Evolutionary conservation across 139 green algal species (phyloP), one percentile per base, ranked within the genome.

Genomic region (Coccomyxa sp.): DNA sequence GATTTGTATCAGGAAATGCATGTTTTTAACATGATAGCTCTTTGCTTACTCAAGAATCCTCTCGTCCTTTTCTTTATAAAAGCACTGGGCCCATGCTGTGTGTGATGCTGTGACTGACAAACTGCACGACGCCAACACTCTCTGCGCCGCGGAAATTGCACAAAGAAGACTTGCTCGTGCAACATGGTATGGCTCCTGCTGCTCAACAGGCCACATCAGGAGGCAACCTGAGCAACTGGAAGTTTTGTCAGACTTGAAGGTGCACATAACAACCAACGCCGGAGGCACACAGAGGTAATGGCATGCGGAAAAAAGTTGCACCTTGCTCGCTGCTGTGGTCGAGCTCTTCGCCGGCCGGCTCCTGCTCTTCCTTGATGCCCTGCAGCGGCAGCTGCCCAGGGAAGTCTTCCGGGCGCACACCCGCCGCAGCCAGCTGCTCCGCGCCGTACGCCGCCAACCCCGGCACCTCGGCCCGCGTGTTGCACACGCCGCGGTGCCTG

Each of bases 401-500:
- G 7, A 51, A 51, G 38, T 71, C 63, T 9, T 71, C 63, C 9
- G 18, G 18, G 1, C 18, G 63, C 63, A 71, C 18, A 9, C 21
- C 16, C 77, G 31, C 30, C 32, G 17, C 27, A 38, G 63, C 67
- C 27, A 78, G 45, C 7, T 51, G 15, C 11, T 30, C 21, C 31
- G 13, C 32, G 38, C 32, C 0, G 81, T 67, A 79, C 9, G 82
- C 81, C 25, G 80, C 68, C n/a, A 82, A 75, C 28, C 84, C 87
- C 25, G 87, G 84, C 23, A 88, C 82, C 18, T 81, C 80, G 13
- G 87, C 87, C 45, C 67, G 71, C 74, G 77, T 79, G 76, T 90
- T 90, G 84, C 87, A 90, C 16, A 86, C 58, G 16, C 87, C 87
- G 25, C 84, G 66, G 45, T 90, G 87, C 58, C 84, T 68, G 79